Evolutionary conservation across 345 rosid genomes (phyloP).

Genomic region (Populus pruinosa): DNA sequence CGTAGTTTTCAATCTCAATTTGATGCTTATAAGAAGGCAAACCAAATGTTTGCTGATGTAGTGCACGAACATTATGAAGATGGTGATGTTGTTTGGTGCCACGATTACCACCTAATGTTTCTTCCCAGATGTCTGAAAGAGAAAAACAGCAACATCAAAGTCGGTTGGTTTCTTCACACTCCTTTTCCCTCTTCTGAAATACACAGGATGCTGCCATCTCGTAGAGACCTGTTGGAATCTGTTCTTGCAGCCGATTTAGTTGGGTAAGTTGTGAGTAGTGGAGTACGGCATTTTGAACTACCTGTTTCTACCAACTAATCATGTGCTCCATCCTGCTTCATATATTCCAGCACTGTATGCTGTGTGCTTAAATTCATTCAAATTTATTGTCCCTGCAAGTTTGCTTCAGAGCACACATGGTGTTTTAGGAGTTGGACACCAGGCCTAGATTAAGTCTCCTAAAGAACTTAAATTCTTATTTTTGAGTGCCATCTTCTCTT

Average conservation of each 20-base stretch:
- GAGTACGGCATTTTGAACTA: background rate
- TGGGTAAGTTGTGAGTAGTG: conserved; percentile 36
- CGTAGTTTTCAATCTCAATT: conserved; percentile 59
- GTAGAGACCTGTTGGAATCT: conserved; percentile 48
- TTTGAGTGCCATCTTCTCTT: background rate
- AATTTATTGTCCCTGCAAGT: background rate
- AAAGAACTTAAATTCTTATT: background rate
- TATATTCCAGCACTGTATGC: background rate
- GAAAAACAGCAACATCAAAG: conserved; percentile 44
- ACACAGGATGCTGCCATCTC: conserved; percentile 54
- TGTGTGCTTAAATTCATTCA: background rate
- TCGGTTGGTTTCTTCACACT: conserved; percentile 60
- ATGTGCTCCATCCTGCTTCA: background rate
- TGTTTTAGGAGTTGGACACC: background rate
- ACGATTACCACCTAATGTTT: conserved; percentile 58
- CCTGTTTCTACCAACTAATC: background rate
- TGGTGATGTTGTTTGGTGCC: conserved; percentile 67
- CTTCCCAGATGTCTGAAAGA: conserved; percentile 51
- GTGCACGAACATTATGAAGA: conserved; percentile 44
- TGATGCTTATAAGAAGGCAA: conserved; percentile 59
- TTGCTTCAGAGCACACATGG: background rate
- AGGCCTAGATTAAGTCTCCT: background rate
- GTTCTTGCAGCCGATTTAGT: conserved; percentile 59
- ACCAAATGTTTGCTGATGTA: conserved; percentile 60
- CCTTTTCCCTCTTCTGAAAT: conserved; percentile 62